Evolutionary conservation across 768 basidiomycete genomes (phyloP).

Genomic region (Crepidotus variabilis): DNA sequence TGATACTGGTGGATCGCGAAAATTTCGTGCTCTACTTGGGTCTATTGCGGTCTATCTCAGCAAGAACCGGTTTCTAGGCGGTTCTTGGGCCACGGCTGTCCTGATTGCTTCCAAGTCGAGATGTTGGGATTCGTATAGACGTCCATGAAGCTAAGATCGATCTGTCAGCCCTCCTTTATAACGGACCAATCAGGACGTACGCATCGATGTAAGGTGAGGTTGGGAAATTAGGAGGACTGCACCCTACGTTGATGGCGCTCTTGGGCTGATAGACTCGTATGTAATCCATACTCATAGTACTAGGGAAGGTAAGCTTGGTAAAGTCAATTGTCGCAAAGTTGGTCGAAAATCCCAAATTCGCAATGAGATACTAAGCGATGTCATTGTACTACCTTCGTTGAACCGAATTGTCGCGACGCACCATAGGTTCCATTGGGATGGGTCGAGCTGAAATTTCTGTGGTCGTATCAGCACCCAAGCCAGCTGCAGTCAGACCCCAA

Average conservation of each 20-base stretch:
- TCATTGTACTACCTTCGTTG: no score
- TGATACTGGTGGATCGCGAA: no score
- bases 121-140: conserved; percentile 40
- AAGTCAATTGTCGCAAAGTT: conserved; percentile 69
- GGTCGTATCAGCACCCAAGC: conserved; percentile 45
- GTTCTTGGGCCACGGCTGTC: conserved; percentile 38
- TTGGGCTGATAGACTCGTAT: conserved; percentile 71
- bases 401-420: conserved; percentile 17
- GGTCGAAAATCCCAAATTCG: conserved; percentile 65
- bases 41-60: background rate
- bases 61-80: conserved; percentile 17
- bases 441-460: conserved; percentile 56
- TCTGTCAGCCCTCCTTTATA: background rate
- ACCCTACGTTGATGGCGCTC: conserved; percentile 51
- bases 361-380: conserved; percentile 54
- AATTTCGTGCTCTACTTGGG: no score
- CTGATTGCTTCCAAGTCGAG: conserved; percentile 34
- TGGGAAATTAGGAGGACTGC: conserved; percentile 70
- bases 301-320: conserved; percentile 47
- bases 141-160: conserved; percentile 26
- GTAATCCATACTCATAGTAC: conserved; percentile 73
- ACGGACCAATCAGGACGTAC: conserved; percentile 31
- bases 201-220: conserved; percentile 73
- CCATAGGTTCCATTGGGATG: conserved; percentile 72
- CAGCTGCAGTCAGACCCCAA: conserved; percentile 65